Base-by-base conservation (phyloP, 768 basidiomycete species). In the Omphalotus guepiniiformis region DNA sequence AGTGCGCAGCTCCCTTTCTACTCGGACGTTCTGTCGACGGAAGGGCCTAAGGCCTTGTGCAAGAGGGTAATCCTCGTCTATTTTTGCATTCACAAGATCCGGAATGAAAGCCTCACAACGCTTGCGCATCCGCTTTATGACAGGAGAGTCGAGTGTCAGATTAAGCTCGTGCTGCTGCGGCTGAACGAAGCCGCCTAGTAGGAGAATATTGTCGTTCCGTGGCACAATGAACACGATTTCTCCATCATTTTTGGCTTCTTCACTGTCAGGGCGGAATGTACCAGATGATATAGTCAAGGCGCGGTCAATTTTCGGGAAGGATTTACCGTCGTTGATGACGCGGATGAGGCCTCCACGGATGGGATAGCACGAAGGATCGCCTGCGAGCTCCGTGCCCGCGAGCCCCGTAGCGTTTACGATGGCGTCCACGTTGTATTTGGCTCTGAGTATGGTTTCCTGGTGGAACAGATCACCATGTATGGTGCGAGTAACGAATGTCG, bases 381-480 rank as follows among this genome's bases (percentile, higher is more conserved):
- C 61, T 0, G 68, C 69, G 23, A 67, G 60, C 23, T 63, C 56
- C 15, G 53, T 49, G 13, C 61, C 58, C 5, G 59, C 57, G 22
- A 72, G 61, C 4, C 69, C 70, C 4, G 66, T 66, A 21, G 63
- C 63, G 51, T 72, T 65, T 37, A 72, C 60, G 49, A 71, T 61
- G 32, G 60, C 60, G 26, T 59, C 54, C 6, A 60, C 65, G 15
- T 42, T 46, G 52, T 58, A 70, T 38, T 59, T 50, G 3, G 47
- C 37, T 23, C 58, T 56, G 5, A 70, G 53, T 6, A 27, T 47
- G 18, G 56, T 54, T 48, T 65, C 63, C 19, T 55, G 48, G 9
- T 49, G 51, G n/a, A 68, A 53, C 22, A 69, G 50, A 45, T 67
- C 63, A 45, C 66, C 68, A 1, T 53, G 51, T 49, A 69, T 56